Percentiles rank a stretch among this genome's conserved stretches.
Evolutionary conservation across 805 yeast species (phyloP).

Genomic region (Huiozyma naganishii): DNA sequence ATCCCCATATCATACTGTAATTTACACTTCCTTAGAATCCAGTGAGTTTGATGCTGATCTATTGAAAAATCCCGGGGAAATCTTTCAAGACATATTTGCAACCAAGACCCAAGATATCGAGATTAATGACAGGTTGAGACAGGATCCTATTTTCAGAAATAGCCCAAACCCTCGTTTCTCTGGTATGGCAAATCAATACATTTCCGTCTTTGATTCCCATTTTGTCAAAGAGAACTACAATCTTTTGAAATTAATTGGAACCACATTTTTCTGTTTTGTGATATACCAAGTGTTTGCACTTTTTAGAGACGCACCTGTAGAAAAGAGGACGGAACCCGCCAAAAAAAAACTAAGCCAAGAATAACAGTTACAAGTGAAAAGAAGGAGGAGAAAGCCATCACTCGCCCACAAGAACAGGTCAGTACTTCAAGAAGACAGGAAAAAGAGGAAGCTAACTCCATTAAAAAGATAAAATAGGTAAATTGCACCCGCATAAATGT

Average conservation of each 20-base stretch:
- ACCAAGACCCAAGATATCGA: constrained; percentile 43
- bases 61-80: constrained; percentile 23
- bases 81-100: constrained; percentile 47
- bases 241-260: constrained; percentile 10
- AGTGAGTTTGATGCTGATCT: background rate
- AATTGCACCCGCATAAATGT: too few relatives aligned
- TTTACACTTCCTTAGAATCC: constrained; percentile 38
- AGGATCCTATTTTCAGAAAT: constrained; percentile 22
- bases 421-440: too few relatives aligned
- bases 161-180: constrained; percentile 24
- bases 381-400: background rate
- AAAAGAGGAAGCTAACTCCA: too few relatives aligned
- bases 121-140: constrained; percentile 34
- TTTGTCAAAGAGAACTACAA: constrained; percentile 16
- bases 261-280: constrained; percentile 12
- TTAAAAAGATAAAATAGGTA: too few relatives aligned
- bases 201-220: constrained; percentile 16
- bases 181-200: constrained; percentile 6
- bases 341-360: background rate
- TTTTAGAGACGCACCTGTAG: too few relatives aligned
- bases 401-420: background rate
- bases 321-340: background rate
- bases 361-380: background rate
- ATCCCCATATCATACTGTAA: constrained; percentile 55
- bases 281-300: constrained; percentile 5